Conservation (phyloP, 345 rosid species). For the Bruguiera parviflora region DNA sequence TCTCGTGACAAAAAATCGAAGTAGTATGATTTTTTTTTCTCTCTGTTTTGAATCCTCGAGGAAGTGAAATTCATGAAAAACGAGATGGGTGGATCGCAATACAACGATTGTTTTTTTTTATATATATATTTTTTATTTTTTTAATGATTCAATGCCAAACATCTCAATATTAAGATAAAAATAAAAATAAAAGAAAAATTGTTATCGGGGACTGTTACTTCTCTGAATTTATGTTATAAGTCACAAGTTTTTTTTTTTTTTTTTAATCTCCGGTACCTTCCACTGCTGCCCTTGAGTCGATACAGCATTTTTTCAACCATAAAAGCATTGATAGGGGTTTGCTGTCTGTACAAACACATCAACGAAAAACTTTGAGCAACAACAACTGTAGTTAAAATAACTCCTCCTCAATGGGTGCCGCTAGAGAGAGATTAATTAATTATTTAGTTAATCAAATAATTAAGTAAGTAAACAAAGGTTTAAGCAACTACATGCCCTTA, state of each 20-base stretch:
- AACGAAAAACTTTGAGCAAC: background rate
- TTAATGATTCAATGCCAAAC: too few relatives aligned
- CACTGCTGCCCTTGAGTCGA: conserved; percentile 5
- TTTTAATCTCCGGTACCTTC: background rate
- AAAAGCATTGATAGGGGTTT: background rate
- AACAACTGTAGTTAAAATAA: background rate
- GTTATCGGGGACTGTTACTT: too few relatives aligned
- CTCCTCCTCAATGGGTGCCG: background rate
- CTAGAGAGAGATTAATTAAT: background rate
- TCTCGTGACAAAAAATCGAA: too few relatives aligned
- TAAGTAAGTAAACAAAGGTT: background rate
- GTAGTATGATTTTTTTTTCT: background rate
- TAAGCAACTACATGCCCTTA: background rate
- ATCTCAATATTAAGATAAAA: too few relatives aligned
- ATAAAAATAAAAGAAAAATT: too few relatives aligned
- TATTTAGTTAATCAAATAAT: background rate
- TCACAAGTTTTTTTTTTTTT: too few relatives aligned
- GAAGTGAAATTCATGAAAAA: too few relatives aligned
- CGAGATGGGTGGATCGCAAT: too few relatives aligned
- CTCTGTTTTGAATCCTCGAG: too few relatives aligned
- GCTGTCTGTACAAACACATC: background rate
- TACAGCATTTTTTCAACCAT: background rate
- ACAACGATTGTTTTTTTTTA: too few relatives aligned
- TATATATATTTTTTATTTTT: too few relatives aligned
- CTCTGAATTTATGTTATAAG: too few relatives aligned